A percentile compares a stretch with the other conserved stretches of the same genome.
Conservation (phyloP, 2,329 filamentous ascomycete species). For the Fusarium sp. region DNA sequence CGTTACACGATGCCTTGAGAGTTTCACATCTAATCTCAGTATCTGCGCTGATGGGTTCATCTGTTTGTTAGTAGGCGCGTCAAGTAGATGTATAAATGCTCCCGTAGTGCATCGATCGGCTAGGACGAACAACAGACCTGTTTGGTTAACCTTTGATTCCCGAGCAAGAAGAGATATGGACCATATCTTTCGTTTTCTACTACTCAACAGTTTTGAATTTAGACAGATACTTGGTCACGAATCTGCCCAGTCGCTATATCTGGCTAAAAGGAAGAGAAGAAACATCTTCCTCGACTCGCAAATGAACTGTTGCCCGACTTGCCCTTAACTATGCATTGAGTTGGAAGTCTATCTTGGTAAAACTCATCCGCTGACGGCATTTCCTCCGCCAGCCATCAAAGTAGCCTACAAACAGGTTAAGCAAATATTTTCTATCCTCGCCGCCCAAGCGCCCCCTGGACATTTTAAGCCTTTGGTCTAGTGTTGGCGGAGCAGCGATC, state of each 20-base stretch:
- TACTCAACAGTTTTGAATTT: background rate
- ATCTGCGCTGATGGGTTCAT: constrained; percentile 13
- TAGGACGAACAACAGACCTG: too few species aligned
- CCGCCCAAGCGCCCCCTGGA: background rate
- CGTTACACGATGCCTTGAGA: constrained; percentile 23
- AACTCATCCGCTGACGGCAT: background rate
- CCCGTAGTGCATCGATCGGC: too few species aligned
- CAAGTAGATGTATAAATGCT: too few species aligned
- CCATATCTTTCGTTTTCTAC: too few species aligned
- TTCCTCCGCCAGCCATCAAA: background rate
- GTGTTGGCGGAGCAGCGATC: background rate
- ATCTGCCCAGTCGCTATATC: background rate
- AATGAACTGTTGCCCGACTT: too few species aligned
- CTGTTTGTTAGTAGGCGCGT: background rate
- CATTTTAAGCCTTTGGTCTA: background rate
- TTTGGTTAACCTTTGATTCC: too few species aligned
- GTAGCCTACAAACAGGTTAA: background rate
- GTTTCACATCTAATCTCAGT: constrained; percentile 15
- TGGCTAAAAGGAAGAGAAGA: background rate
- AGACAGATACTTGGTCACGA: background rate
- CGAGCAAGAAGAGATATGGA: too few species aligned
- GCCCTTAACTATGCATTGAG: too few species aligned
- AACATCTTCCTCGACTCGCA: background rate
- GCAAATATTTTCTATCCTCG: background rate
- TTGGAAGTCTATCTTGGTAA: background rate